A percentile compares a stretch with the other conserved stretches of the same genome.
Conservation (phyloP, 176 grass and related monocot species). For the Oropetium thomaeum region DNA sequence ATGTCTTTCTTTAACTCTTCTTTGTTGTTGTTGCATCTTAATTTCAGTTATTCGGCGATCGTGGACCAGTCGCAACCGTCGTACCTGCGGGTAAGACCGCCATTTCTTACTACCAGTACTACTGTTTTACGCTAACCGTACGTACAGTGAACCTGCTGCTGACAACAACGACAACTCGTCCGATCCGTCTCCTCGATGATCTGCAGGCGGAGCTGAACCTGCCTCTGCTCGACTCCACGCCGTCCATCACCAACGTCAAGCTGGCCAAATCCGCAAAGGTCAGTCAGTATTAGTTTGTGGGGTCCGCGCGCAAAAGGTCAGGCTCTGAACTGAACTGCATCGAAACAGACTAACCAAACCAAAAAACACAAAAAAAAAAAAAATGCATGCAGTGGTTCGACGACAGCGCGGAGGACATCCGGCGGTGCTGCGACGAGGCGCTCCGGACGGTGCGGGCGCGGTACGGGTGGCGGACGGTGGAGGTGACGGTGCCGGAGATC, state of each 20-base stretch:
- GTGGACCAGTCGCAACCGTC: slow-evolving; percentile 49
- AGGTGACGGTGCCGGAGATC: slow-evolving; percentile 85
- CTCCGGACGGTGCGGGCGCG: slow-evolving; percentile 42
- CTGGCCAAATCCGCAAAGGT: slow-evolving; percentile 90
- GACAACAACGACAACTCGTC: too few species aligned
- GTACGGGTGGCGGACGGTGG: slow-evolving; percentile 85
- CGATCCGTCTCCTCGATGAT: background rate
- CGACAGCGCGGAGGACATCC: slow-evolving; percentile 75
- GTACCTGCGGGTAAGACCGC: slow-evolving; percentile 47
- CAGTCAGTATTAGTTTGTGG: too few species aligned
- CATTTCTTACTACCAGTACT: background rate
- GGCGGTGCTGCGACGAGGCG: slow-evolving; percentile 75
- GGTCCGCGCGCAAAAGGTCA: too few species aligned
- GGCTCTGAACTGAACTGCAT: too few species aligned
- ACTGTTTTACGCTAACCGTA: background rate
- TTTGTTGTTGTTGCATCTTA: background rate
- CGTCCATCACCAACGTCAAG: slow-evolving; percentile 66
- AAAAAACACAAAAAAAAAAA: background rate
- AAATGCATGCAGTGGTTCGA: slow-evolving; percentile 71
- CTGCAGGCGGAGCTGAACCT: slow-evolving; percentile 83
- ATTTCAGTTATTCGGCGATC: slow-evolving; percentile 85
- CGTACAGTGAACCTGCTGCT: background rate
- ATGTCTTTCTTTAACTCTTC: background rate
- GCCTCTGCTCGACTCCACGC: slow-evolving; percentile 54
- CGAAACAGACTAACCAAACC: too few species aligned